Base-by-base conservation (phyloP, 345 rosid genomes). In the Hibiscus syriacus region DNA sequence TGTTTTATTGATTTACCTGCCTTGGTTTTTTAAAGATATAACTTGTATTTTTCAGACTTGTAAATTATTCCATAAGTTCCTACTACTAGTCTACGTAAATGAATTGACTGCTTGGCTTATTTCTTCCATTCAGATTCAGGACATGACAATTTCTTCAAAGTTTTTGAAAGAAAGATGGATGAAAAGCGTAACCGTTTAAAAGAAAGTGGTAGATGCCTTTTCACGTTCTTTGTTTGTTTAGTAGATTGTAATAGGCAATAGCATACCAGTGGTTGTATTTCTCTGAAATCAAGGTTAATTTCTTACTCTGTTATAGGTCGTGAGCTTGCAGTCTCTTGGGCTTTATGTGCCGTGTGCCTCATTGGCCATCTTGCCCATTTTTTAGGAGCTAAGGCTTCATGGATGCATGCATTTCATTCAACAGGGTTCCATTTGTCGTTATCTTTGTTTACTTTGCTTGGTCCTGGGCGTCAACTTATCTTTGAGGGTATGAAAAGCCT, bases 291-390 rank as follows among this genome's bases (percentile, higher is more conserved):
- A 55, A 54, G 53, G 61, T 69, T 69, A 53, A 57, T 25, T 65
- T 25, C 76, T 69, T 59, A 68, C 50, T 13, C 41, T 70, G 66
- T 68, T 76, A 52, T 78, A 92, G 98, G 97, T 70, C 83, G 82
- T 0, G 87, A 90, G 80, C 98, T 92, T 77, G 96, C 89, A 70
- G 90, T 92, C 72, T 90, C 98, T 22, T 92, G 98, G 97, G 96
- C 93, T 46, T 82, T 92, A 41, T 92, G 98, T 83, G 90, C 98
- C 77, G 97, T 92, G 55, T 92, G 98, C 87, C 81, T 92, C 71
- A 73, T 90, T 70, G 98, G 98, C 72, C 98, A 92, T 82, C 80
- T 87, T 61, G 77, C 97, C 69, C 98, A 92, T 80, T 66, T 88
- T 71, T 69, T 87, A 19, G 89, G 88, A 29, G 69, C 84, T 36